Percentiles rank a stretch among this genome's conserved stretches.
Conservation (phyloP, 768 basidiomycete species). For the Wakefieldia striispora region DNA sequence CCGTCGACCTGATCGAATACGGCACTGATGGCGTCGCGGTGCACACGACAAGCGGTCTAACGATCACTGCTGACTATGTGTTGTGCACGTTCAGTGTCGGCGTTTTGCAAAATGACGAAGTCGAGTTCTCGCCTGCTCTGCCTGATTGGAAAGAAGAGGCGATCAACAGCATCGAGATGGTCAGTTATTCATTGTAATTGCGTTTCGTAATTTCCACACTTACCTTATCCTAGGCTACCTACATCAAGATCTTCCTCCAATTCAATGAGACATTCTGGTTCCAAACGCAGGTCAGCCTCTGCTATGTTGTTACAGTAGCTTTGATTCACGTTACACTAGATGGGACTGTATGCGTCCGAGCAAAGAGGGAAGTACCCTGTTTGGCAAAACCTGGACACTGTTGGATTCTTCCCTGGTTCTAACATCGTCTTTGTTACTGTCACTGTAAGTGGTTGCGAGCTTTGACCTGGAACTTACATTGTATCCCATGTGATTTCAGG, state of each 20-base stretch:
- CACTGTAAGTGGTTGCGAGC: constrained; percentile 15
- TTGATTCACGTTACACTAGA: constrained; percentile 10
- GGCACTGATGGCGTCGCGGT: constrained; percentile 46
- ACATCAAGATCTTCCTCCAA: constrained; percentile 67
- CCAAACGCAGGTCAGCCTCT: constrained; percentile 36
- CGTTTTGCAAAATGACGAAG: constrained; percentile 63
- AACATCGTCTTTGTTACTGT: constrained; percentile 39
- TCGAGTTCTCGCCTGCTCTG: constrained; percentile 51
- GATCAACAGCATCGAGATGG: constrained; percentile 62
- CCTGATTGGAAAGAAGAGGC: constrained; percentile 64
- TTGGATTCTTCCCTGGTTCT: constrained; percentile 58
- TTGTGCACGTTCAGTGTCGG: constrained; percentile 70
- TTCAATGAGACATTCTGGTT: constrained; percentile 65
- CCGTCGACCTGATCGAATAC: constrained; percentile 48
- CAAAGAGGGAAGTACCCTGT: constrained; percentile 63
- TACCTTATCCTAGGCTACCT: constrained; percentile 41
- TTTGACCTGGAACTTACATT: background rate
- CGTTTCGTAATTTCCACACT: background rate
- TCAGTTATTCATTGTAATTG: constrained; percentile 11
- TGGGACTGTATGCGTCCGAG: constrained; percentile 55
- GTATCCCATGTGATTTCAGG: constrained; percentile 35
- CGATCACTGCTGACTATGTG: constrained; percentile 52
- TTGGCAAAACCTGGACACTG: constrained; percentile 64
- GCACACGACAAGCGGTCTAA: constrained; percentile 41
- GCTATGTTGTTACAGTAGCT: background rate